A percentile compares a stretch with the other conserved stretches of the same genome.
These are phyloP conservation scores for Macaranga tanarius DNA, from an alignment of 441 rosid species.

Conservation along the genomic window DNA sequence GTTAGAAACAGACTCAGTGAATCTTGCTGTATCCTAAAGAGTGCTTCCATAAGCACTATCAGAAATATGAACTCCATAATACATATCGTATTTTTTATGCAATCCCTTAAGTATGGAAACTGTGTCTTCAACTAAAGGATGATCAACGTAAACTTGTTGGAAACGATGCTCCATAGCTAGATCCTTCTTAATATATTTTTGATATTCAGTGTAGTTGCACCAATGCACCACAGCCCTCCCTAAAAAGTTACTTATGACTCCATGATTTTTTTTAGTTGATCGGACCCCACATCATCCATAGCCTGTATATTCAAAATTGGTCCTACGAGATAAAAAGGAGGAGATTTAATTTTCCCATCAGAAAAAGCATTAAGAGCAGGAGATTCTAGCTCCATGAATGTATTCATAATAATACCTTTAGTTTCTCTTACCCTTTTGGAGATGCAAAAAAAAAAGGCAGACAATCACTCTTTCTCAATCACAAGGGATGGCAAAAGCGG, in stretches of 20 bases:
- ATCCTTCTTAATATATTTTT: constrained; percentile 91
- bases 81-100: constrained; percentile 89
- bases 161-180: constrained; percentile 94
- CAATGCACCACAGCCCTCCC: constrained; percentile 89
- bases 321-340: constrained; percentile 45
- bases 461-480: background rate
- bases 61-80: constrained; percentile 93
- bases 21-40: no score
- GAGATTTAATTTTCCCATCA: constrained; percentile 9
- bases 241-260: no score
- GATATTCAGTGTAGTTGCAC: constrained; percentile 90
- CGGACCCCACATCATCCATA: background rate
- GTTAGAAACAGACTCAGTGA: no score
- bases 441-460: background rate
- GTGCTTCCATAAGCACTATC: constrained; percentile 96
- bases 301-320: constrained; percentile 36
- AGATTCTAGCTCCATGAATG: constrained; percentile 46
- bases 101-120: constrained; percentile 85
- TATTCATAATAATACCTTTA: constrained; percentile 51
- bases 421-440: constrained; percentile 11
- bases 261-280: constrained; percentile 14
- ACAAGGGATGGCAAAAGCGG: constrained; percentile 29
- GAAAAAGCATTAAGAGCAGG: constrained; percentile 23
- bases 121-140: constrained; percentile 86
- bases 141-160: constrained; percentile 96